phyloP scores from a whole-genome alignment of 2,329 filamentous ascomycete species.

The Orbilia brochopaga region DNA sequence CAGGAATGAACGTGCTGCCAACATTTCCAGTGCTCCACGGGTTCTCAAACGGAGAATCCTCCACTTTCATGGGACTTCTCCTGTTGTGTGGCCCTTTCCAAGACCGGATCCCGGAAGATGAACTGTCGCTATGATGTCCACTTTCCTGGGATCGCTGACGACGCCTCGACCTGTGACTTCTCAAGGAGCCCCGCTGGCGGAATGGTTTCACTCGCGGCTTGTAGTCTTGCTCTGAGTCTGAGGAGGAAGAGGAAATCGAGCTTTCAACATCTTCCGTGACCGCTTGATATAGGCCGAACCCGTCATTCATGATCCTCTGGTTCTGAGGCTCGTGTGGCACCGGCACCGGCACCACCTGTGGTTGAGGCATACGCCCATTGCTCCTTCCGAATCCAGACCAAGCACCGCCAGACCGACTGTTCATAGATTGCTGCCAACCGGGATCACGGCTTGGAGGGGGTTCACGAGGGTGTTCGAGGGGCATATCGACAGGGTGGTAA shows the following conservation, averaged over 20 bases:
- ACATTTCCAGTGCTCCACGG: conserved; percentile 24
- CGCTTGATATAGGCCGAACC: conserved; percentile 19
- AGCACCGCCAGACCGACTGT: conserved; percentile 21
- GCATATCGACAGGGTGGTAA: conserved; percentile 40
- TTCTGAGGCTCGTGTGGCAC: conserved; percentile 6
- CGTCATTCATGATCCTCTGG: conserved; percentile 7
- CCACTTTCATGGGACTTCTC: conserved; percentile 17
- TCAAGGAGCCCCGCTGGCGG: conserved; percentile 16
- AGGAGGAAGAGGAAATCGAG: conserved; percentile 38
- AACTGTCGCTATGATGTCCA: conserved; percentile 33
- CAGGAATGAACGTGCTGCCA: conserved; percentile 17
- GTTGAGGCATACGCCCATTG: neutral
- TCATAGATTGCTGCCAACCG: conserved; percentile 30
- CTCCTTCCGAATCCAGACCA: conserved; percentile 44
- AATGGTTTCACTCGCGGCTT: conserved; percentile 31
- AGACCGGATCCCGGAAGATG: conserved; percentile 21
- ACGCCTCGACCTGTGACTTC: conserved; percentile 19
- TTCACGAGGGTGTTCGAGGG: conserved; percentile 32
- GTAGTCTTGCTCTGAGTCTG: conserved; percentile 43
- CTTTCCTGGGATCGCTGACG: conserved; percentile 38
- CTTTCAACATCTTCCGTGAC: conserved; percentile 20
- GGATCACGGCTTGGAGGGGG: conserved; percentile 31
- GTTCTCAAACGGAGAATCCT: conserved; percentile 42
- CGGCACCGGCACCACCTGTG: neutral
- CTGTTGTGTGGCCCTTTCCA: conserved; percentile 19